These are phyloP conservation scores for Tremella fuciformis DNA, from an alignment of 768 basidiomycete species.

Conservation along the genomic window DNA sequence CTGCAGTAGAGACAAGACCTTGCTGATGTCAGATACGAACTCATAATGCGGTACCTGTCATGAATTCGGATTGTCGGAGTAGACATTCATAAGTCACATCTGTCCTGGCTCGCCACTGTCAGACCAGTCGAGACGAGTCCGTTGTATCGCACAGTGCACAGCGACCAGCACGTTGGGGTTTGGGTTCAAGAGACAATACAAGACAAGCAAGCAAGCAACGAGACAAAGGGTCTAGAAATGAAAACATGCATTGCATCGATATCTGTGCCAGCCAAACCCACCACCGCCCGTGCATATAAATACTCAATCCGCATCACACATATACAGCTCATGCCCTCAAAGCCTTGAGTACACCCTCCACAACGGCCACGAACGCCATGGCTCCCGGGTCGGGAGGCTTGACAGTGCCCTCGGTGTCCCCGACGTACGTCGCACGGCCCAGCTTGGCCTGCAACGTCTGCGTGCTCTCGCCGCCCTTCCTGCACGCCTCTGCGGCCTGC, in stretches of 20 bases:
- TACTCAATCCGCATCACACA: no score
- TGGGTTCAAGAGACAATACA: no score
- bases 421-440: conserved; percentile 48
- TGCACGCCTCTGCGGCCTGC: conserved; percentile 33
- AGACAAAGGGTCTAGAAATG: no score
- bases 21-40: conserved; percentile 15
- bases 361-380: conserved; percentile 44
- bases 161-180: no score
- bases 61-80: background rate
- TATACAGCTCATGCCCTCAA: background rate
- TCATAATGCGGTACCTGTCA: conserved; percentile 30
- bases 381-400: conserved; percentile 50
- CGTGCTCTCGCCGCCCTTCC: conserved; percentile 41
- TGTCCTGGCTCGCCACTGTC: no score
- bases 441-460: conserved; percentile 39
- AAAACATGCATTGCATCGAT: no score
- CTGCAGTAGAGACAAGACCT: background rate
- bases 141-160: no score
- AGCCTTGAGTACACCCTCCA: conserved; percentile 41
- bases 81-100: no score
- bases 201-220: no score
- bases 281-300: no score
- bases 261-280: no score
- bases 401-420: conserved; percentile 28
- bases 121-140: no score